phyloP scores from a whole-genome alignment of 164 flowering plant genomes.

The Vitis vinifera region DNA sequence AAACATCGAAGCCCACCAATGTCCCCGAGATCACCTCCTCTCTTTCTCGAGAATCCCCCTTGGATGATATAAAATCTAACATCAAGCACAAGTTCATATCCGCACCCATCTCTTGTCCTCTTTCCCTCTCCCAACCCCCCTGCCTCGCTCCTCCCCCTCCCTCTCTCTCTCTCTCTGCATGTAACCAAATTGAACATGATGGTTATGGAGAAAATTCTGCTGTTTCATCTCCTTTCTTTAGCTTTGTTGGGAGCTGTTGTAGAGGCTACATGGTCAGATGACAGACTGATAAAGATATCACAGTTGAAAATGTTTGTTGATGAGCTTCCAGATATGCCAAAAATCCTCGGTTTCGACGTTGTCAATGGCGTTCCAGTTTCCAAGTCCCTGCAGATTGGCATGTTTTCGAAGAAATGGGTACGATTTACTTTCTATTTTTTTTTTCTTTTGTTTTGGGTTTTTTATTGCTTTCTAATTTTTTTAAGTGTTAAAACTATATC shows the following conservation, averaged over 20 bases:
- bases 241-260: neutral
- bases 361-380: conserved; percentile 45
- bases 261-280: conserved; percentile 7
- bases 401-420: conserved; percentile 78
- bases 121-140: no score
- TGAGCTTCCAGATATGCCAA: conserved; percentile 76
- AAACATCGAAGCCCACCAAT: no score
- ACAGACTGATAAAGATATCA: conserved; percentile 29
- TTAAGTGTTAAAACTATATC: neutral
- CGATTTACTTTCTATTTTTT: conserved; percentile 1
- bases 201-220: neutral
- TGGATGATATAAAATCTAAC: no score
- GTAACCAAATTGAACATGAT: neutral
- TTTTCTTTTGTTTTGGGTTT: neutral
- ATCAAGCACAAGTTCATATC: no score
- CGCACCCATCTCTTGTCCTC: no score
- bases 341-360: conserved; percentile 39
- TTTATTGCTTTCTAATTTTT: neutral
- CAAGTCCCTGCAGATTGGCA: conserved; percentile 52
- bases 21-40: no score
- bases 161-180: conserved; percentile 1
- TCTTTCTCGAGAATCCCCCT: no score
- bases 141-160: no score
- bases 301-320: conserved; percentile 75
- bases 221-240: neutral